Evolutionary conservation across 257 asterid genomes (phyloP), one percentile per base, ranked within the genome.

Genomic region (Lantana camara): DNA sequence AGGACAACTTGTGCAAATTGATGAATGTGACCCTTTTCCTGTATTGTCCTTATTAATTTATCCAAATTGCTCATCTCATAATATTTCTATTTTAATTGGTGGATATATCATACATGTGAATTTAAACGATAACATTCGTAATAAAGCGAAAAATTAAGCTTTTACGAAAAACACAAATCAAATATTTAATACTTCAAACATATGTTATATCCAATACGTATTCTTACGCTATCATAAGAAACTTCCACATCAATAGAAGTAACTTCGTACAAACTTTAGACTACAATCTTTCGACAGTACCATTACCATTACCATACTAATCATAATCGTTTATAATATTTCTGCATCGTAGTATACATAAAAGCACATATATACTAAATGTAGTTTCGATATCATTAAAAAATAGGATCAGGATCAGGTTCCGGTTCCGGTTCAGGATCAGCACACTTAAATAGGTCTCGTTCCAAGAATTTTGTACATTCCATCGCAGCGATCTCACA

Each of bases 1-100:
- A 46, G 56, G 35, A 45, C 80, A 54, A 67, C 69, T 79, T 66
- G 71, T 56, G 64, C 78, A 73, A 66, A 67, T 79, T 76, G 82
- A 51, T 66, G 78, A 76, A 24, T 45, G 46, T 68, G 77, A 71
- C 79, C 62, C 68, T 10, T 50, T 67, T 68, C 9, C 9, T 35
- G 1, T 30, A 4, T 35, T 35, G 40, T 35, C 5, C 4, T 9
- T 35, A 35, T 35, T 1, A 35, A 3, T 44, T 64, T 68, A 15
- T 69, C 45, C 37, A 12, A 58, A 29, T 46, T 44, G 14, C 7
- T 66, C 34, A 57, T 55, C 64, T 56, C 48, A 37, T 11, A 19
- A 13, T 38, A 41, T 11, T 63, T 27, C 32, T 2, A 27, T 27
- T n/a, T n/a, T n/a, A n/a, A n/a, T n/a, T n/a, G n/a, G n/a, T n/a